phyloP scores from a whole-genome alignment of 2,329 filamentous ascomycete species.

The Exophiala bonariae region DNA sequence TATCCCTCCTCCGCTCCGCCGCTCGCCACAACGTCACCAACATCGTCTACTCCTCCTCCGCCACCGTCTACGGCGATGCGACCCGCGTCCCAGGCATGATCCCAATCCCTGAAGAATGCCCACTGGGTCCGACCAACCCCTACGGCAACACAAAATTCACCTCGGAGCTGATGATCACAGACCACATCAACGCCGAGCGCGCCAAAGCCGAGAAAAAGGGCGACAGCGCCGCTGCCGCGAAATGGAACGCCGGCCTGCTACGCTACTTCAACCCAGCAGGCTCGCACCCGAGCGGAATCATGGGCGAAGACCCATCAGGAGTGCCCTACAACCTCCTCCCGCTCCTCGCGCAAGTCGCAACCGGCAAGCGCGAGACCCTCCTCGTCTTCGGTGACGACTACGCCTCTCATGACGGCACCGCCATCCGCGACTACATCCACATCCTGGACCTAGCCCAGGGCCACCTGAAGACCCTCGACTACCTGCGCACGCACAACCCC shows the following conservation, averaged over 20 bases:
- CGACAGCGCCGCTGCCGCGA: conserved; percentile 67
- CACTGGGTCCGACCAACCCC: conserved; percentile 93
- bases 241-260: conserved; percentile 90
- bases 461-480: conserved; percentile 85
- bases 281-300: conserved; percentile 89
- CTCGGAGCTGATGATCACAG: conserved; percentile 88
- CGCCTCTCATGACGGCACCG: conserved; percentile 82
- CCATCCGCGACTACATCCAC: conserved; percentile 98
- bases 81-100: conserved; percentile 98
- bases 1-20: conserved; percentile 85
- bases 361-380: conserved; percentile 90
- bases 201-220: conserved; percentile 78
- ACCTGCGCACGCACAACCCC: conserved; percentile 78
- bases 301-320: conserved; percentile 97
- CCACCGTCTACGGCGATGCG: conserved; percentile 97
- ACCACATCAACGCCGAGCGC: conserved; percentile 84
- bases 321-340: conserved; percentile 95
- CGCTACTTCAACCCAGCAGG: conserved; percentile 98
- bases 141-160: conserved; percentile 96
- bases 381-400: conserved; percentile 97
- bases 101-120: conserved; percentile 94
- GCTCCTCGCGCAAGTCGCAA: conserved; percentile 90
- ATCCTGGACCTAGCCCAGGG: conserved; percentile 85
- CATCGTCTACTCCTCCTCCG: conserved; percentile 97
- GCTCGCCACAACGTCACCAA: conserved; percentile 86